Conservation (phyloP, 1,139 yeast species). For the Hyphopichia pseudoburtonii region DNA sequence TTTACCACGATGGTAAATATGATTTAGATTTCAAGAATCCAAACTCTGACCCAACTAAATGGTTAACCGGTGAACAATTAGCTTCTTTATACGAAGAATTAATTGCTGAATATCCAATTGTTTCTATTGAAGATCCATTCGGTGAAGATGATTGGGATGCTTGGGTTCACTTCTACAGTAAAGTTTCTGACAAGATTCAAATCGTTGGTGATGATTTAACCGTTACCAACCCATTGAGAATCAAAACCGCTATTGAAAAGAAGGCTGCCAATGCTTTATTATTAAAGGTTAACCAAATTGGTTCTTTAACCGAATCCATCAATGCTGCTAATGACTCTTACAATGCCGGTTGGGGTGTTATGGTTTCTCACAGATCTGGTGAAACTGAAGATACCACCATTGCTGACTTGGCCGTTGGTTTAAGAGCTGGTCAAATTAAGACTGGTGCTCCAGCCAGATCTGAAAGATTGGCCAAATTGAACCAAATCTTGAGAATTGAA, state of each 20-base stretch:
- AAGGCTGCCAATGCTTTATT: constrained; percentile 91
- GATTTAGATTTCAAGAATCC: constrained; percentile 98
- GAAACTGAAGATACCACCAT: constrained; percentile 98
- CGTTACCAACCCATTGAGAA: constrained; percentile 94
- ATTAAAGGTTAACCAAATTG: constrained; percentile 95
- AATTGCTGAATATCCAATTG: constrained; percentile 89
- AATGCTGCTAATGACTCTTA: constrained; percentile 90
- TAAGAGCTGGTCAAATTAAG: constrained; percentile 97
- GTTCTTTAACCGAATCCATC: constrained; percentile 87
- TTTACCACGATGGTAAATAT: constrained; percentile 93
- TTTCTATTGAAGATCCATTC: constrained; percentile 96
- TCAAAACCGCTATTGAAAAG: constrained; percentile 90
- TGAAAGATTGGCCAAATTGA: constrained; percentile 96
- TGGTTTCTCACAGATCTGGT: constrained; percentile 98
- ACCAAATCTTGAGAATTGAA: constrained; percentile 96
- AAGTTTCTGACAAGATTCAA: constrained; percentile 71
- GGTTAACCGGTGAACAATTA: constrained; percentile 85
- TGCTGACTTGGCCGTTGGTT: constrained; percentile 95
- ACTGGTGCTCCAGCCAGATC: constrained; percentile 99
- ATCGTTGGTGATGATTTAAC: constrained; percentile 97
- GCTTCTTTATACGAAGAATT: constrained; percentile 79
- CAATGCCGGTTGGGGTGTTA: constrained; percentile 95
- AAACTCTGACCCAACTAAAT: constrained; percentile 80
- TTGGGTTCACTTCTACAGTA: constrained; percentile 80
- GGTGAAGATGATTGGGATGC: constrained; percentile 99